Percentiles rank a stretch among this genome's conserved stretches.
Evolutionary conservation across 2,329 filamentous ascomycete species (phyloP).

Genomic region (Neofusicoccum sp.): DNA sequence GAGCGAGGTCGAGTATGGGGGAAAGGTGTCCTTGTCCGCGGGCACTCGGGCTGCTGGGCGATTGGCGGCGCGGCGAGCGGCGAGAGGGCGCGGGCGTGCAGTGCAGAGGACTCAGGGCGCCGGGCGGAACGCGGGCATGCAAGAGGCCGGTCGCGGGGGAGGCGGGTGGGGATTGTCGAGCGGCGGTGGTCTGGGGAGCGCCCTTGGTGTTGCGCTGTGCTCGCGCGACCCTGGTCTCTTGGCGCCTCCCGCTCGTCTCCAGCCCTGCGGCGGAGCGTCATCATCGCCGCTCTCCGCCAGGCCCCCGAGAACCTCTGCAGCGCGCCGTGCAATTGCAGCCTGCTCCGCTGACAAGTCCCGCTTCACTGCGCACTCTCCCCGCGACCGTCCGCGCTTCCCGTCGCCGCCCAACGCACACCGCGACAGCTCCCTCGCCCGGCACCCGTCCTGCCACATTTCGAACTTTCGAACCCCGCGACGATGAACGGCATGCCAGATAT

Average conservation of each 20-base stretch:
- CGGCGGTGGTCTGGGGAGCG: constrained; percentile 1
- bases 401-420: background rate
- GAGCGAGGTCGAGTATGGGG: constrained; percentile 13
- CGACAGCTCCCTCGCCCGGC: background rate
- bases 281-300: constrained; percentile 14
- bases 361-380: too few species aligned
- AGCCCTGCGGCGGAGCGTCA: constrained; percentile 14
- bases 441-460: background rate
- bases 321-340: background rate
- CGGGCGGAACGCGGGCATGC: background rate
- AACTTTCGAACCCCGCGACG: constrained; percentile 19
- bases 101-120: background rate
- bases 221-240: constrained; percentile 9
- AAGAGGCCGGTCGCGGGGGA: constrained; percentile 5
- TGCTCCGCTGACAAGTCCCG: background rate
- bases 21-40: constrained; percentile 18
- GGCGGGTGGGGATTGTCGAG: background rate
- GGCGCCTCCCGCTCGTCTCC: background rate
- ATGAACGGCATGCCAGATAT: constrained; percentile 49
- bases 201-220: constrained; percentile 13
- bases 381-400: background rate
- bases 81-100: background rate
- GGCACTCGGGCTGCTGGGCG: background rate
- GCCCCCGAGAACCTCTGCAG: background rate
- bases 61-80: background rate